phyloP scores from a whole-genome alignment of 495 filamentous ascomycete genomes.

The Coniosporium apollinis region DNA sequence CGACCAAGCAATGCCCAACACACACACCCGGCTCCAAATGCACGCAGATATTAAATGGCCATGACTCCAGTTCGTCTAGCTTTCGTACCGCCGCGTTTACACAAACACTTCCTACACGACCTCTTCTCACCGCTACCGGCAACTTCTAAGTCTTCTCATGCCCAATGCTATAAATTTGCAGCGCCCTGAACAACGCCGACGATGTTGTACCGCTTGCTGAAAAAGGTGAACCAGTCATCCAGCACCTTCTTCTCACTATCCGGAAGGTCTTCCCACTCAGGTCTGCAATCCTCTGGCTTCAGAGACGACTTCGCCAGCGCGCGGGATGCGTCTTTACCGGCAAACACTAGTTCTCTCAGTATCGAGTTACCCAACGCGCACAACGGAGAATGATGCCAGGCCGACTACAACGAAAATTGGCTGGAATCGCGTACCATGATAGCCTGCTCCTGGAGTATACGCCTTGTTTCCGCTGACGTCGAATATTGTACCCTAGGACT shows the following conservation, averaged over 20 bases:
- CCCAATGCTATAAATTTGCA: slow-evolving; percentile 26
- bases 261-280: slow-evolving; percentile 70
- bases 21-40: no score
- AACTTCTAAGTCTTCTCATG: no score
- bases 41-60: no score
- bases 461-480: slow-evolving; percentile 77
- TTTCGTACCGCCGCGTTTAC: no score
- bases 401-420: no score
- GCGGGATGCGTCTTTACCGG: slow-evolving; percentile 83
- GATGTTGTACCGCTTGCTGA: slow-evolving; percentile 88
- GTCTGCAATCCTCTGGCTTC: slow-evolving; percentile 63
- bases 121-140: no score
- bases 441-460: slow-evolving; percentile 69
- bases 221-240: slow-evolving; percentile 88
- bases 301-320: slow-evolving; percentile 75
- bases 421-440: slow-evolving; percentile 55
- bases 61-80: no score
- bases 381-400: no score
- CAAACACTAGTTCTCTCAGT: slow-evolving; percentile 58
- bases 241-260: slow-evolving; percentile 80
- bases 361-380: slow-evolving; percentile 1
- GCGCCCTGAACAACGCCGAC: slow-evolving; percentile 60
- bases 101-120: no score
- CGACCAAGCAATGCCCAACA: no score
- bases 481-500: slow-evolving; percentile 63